Percentiles rank a stretch among this genome's conserved stretches.
Evolutionary conservation across 106 monocot species (phyloP).

Genomic region (Acanthochlamys bracteata): DNA sequence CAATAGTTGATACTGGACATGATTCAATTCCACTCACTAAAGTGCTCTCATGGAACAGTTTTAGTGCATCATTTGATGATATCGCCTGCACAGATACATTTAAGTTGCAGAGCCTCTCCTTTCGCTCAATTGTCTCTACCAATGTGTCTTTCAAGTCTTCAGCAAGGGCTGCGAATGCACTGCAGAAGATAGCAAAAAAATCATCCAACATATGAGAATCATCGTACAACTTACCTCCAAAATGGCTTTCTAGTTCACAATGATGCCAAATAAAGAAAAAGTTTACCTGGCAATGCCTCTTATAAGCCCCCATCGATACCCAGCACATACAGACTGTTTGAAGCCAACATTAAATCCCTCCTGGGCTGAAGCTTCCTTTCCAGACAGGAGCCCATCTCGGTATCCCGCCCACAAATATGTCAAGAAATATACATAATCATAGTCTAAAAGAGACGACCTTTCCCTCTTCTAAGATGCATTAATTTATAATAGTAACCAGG

Average conservation of each 20-base stretch:
- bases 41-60: conserved; percentile 21
- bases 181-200: conserved; percentile 10
- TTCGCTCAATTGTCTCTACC: conserved; percentile 16
- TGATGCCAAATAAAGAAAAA: neutral
- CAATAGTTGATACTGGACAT: neutral
- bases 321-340: conserved; percentile 50
- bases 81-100: conserved; percentile 27
- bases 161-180: conserved; percentile 45
- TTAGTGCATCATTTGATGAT: conserved; percentile 42
- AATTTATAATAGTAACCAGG: neutral
- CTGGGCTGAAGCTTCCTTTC: conserved; percentile 76
- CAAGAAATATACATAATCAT: conserved; percentile 7
- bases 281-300: conserved; percentile 65
- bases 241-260: too few species aligned
- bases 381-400: conserved; percentile 67
- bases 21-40: conserved; percentile 2
- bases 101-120: conserved; percentile 29
- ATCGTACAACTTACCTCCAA: too few species aligned
- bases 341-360: conserved; percentile 81
- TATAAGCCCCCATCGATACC: conserved; percentile 64
- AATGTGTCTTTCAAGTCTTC: conserved; percentile 51
- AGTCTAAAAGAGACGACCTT: neutral
- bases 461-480: too few species aligned
- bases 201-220: neutral
- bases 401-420: conserved; percentile 59